Evolutionary conservation across 1,284 basidiomycete species (phyloP).

Genomic region (Heliocybe sulcata): DNA sequence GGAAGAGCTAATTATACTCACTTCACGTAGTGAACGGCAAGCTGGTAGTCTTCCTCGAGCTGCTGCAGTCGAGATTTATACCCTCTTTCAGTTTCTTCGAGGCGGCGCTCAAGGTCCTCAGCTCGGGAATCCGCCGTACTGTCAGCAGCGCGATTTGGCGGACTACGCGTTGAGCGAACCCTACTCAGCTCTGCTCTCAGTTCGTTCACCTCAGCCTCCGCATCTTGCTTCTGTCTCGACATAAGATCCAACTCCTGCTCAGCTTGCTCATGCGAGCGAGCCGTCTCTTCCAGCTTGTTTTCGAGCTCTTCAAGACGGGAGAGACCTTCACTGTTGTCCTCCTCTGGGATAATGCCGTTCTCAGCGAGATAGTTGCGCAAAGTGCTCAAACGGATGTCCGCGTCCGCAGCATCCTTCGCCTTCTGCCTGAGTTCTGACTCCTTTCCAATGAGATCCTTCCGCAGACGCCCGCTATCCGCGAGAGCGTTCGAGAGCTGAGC

Average conservation of each 20-base stretch:
- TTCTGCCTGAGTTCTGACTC: constrained; percentile 69
- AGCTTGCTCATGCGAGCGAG: constrained; percentile 64
- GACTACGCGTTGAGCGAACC: constrained; percentile 46
- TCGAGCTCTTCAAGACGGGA: constrained; percentile 65
- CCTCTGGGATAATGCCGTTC: constrained; percentile 74
- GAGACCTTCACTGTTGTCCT: constrained; percentile 45
- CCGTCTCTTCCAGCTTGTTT: constrained; percentile 64
- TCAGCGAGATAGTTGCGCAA: constrained; percentile 87
- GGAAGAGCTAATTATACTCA: constrained; percentile 34
- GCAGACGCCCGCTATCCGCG: constrained; percentile 66
- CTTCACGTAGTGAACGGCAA: constrained; percentile 90
- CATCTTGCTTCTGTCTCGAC: constrained; percentile 62
- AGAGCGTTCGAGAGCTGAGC: constrained; percentile 70
- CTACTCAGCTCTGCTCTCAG: constrained; percentile 64
- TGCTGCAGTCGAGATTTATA: constrained; percentile 76
- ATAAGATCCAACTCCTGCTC: constrained; percentile 64
- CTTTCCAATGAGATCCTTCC: constrained; percentile 61
- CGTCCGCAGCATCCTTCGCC: constrained; percentile 63
- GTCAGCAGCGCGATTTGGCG: constrained; percentile 22
- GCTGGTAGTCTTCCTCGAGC: constrained; percentile 93
- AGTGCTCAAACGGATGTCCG: constrained; percentile 72
- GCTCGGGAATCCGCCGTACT: constrained; percentile 44
- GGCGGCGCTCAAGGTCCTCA: constrained; percentile 62
- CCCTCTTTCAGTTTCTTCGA: constrained; percentile 72
- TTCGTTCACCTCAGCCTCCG: constrained; percentile 59